Base-by-base conservation (phyloP, 495 filamentous ascomycete species). In the Geoglossum glabrum region DNA sequence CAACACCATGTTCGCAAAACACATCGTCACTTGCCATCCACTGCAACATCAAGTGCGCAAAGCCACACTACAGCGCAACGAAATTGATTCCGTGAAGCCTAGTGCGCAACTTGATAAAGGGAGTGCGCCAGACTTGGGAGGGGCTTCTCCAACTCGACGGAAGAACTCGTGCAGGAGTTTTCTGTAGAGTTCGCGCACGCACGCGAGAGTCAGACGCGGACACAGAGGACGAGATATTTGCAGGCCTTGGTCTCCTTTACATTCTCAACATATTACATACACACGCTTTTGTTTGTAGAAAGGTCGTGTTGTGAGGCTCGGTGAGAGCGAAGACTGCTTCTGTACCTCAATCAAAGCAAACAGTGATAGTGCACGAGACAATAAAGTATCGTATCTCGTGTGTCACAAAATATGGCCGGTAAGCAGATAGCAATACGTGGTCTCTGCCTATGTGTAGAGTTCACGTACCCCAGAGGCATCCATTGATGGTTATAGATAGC, bases 331-430 rank as follows among this genome's bases (percentile, higher is more conserved):
- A 52, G 49, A 52, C 51, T 28, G 28, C 28, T 45, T 33, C 40
- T 45, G 33, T 56, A 38, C 33, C 33, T 56, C 54, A 19, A 56
- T 56, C 31, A 56, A 56, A 33, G 51, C 28, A 54, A 23, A 55
- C 4, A 55, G 54, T 25, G 54, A 31, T 45, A 45, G 33, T 56
- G n/a, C 33, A 56, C 54, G 33, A 38, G 40, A 38, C 54, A 56
- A 38, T 38, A 56, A 38, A 56, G 33, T 38, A 45, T 38, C 54
- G 23, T 52, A 52, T 52, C 49, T 52, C 49, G 49, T 52, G 49
- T 52, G 49, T 30, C 23, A 27, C 49, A 52, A 28, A 45, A 27
- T 21, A 52, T 52, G 49, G 49, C 49, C 17, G 49, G 49, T 52
- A 52, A 52, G 49, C 49, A 52, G 30, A 52, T 52, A 52, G 49